Evolutionary conservation across 495 filamentous ascomycete genomes (phyloP), one percentile per base, ranked within the genome.

Genomic region (Podospora comata): DNA sequence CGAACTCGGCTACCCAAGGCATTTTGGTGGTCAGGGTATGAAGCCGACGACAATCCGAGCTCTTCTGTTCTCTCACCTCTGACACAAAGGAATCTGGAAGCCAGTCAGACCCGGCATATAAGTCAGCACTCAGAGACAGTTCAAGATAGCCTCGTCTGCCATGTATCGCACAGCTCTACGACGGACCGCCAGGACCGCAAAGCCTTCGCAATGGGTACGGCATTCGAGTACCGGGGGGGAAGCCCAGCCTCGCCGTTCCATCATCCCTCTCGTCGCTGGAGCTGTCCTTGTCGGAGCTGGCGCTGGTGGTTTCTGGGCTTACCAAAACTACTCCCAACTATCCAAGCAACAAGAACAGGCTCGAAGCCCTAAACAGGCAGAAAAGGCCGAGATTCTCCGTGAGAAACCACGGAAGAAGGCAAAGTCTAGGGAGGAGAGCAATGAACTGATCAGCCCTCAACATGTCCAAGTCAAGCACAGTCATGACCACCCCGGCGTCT

Each of bases 401-500:
- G 90, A 93, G 75, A 83, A 86, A 75, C 71, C 84, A 5, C 79
- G 85, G 61, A 85, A 83, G 63, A 80, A 81, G 66, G 71, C 77
- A 15, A 79, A 75, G 15, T 85, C 87, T 5, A 87, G 86, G 68
- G 90, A 93, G 74, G 88, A 91, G 44, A 85, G 85, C 62, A 81
- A 91, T 67, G 90, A 94, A 66, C 71, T 89, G 34, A 85, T 94
- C 20, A 90, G 90, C 72, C 88, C 87, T 11, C 88, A 93, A 72
- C 91, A 94, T 76, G 80, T 93, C 19, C 91, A 97, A 79, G 91
- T 94, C 54, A 93, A 92, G 82, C 88, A 86, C 73, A 96, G 92
- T 74, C 89, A 91, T 86, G 92, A 93, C 78, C 89, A 91, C 65
- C 94, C 95, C 3, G 95, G 92, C 0, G 90, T 97, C 1, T 97